Conservation (phyloP, 2,329 filamentous ascomycete genomes). For the Neofusicoccum laricinum region DNA sequence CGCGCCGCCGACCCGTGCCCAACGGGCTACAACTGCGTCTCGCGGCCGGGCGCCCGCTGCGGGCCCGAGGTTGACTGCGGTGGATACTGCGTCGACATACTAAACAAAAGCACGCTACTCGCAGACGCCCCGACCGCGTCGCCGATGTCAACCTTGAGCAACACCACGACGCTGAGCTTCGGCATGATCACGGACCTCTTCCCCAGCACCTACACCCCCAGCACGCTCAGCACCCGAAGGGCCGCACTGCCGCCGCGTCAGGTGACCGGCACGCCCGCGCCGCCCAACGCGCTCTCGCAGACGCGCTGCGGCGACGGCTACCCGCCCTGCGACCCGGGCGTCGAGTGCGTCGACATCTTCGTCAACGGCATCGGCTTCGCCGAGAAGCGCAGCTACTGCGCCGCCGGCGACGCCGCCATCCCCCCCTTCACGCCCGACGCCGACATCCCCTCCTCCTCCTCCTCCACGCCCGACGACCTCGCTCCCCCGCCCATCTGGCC, state of each 20-base stretch:
- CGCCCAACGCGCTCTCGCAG: neutral
- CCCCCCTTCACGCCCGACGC: neutral
- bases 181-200: neutral
- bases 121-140: neutral
- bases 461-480: neutral
- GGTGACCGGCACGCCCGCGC: neutral
- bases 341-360: neutral
- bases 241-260: neutral
- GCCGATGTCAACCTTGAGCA: neutral
- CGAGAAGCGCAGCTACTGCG: slow-evolving; percentile 3
- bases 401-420: neutral
- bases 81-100: neutral
- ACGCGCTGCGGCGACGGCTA: neutral
- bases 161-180: neutral
- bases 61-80: neutral
- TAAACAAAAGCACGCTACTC: neutral
- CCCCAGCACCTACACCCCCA: neutral
- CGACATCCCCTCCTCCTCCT: neutral
- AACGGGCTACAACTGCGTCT: neutral
- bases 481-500: neutral
- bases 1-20: neutral
- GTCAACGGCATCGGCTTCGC: slow-evolving; percentile 1
- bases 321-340: neutral
- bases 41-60: neutral
- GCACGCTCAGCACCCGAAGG: neutral